Conservation (phyloP, 2,329 filamentous ascomycete species). For the Amphichorda felina region DNA sequence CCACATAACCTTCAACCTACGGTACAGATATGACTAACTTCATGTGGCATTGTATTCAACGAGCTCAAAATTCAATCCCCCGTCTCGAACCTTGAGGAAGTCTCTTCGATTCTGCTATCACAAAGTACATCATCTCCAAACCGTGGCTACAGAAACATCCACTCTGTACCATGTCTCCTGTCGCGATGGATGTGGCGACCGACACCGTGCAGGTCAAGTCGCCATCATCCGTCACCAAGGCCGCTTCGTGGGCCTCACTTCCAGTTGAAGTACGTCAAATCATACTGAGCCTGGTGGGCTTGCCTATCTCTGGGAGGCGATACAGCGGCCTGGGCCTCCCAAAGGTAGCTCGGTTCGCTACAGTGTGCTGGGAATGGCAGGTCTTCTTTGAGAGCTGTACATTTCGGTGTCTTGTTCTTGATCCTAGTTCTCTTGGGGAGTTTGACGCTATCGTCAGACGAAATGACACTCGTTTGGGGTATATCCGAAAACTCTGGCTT, state of each 20-base stretch:
- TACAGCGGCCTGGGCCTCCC: conserved; percentile 1
- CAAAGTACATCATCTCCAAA: no score
- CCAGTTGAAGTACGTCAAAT: conserved; percentile 5
- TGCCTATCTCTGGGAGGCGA: conserved; percentile 3
- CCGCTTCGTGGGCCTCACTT: conserved; percentile 5
- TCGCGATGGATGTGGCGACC: no score
- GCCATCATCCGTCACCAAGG: no score
- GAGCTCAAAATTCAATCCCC: no score
- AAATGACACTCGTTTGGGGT: conserved; percentile 6
- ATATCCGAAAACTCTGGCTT: conserved; percentile 7
- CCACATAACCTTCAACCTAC: no score
- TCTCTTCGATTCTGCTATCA: no score
- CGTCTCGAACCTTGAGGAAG: no score
- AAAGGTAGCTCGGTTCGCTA: conserved; percentile 6
- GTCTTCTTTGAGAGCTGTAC: conserved; percentile 6
- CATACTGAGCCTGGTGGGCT: conserved; percentile 5
- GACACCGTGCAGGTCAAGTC: no score
- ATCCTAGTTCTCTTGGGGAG: conserved; percentile 5
- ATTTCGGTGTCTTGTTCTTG: conserved; percentile 7
- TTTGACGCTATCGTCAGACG: conserved; percentile 5
- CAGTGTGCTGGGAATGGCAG: conserved; percentile 7
- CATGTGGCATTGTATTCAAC: no score
- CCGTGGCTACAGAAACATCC: no score
- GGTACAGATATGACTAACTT: no score
- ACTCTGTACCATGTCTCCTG: no score